Conservation (phyloP, 2,329 filamentous ascomycete species). For the Aspergillus costaricaensis region DNA sequence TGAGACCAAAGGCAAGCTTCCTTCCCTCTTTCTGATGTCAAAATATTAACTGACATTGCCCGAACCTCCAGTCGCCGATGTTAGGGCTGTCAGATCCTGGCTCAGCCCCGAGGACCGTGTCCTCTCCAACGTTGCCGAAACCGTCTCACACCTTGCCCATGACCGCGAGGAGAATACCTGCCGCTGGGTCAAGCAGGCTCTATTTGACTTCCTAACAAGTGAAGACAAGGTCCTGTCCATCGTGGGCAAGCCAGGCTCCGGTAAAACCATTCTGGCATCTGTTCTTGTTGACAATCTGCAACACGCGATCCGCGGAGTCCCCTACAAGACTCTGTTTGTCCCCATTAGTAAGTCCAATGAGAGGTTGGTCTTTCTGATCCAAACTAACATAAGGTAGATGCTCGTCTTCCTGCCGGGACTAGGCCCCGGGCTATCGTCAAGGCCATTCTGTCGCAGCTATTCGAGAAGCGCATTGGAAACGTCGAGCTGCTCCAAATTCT, state of each 20-base stretch:
- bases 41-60: neutral
- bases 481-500: slow-evolving; percentile 41
- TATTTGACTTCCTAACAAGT: slow-evolving; percentile 53
- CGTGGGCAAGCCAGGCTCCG: slow-evolving; percentile 42
- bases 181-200: slow-evolving; percentile 54
- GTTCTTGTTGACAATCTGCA: slow-evolving; percentile 45
- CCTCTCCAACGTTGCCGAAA: slow-evolving; percentile 46
- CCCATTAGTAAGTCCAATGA: slow-evolving; percentile 34
- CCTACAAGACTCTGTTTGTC: slow-evolving; percentile 39
- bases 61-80: slow-evolving; percentile 27
- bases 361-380: neutral
- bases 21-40: neutral
- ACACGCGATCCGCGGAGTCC: slow-evolving; percentile 37
- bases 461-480: slow-evolving; percentile 44
- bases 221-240: slow-evolving; percentile 49
- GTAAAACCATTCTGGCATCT: slow-evolving; percentile 42
- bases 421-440: slow-evolving; percentile 37
- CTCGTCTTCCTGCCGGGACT: slow-evolving; percentile 34
- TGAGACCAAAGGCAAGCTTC: slow-evolving; percentile 29
- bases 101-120: slow-evolving; percentile 51
- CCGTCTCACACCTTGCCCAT: slow-evolving; percentile 44
- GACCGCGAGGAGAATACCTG: slow-evolving; percentile 56
- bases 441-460: slow-evolving; percentile 40
- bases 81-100: slow-evolving; percentile 40
- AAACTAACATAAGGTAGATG: slow-evolving; percentile 22